Percentiles rank a stretch among this genome's conserved stretches.
Conservation (phyloP, 441 rosid species). For the Syzygium malaccense region DNA sequence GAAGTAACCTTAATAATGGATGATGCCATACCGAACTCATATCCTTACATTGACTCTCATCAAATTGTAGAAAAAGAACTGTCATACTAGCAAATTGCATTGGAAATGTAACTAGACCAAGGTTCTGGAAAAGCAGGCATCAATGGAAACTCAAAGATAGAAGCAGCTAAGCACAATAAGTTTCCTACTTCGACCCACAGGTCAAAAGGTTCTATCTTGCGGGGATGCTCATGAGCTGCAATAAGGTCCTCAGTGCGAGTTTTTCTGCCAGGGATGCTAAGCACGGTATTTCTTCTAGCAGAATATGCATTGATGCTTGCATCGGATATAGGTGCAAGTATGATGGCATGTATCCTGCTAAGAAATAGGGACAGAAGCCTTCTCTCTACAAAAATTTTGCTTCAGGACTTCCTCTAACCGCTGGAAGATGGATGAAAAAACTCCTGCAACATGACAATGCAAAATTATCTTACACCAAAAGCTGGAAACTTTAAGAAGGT, state of each 20-base stretch:
- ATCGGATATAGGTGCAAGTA: neutral
- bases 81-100: neutral
- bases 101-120: neutral
- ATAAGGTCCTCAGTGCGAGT: neutral
- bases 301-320: neutral
- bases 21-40: neutral
- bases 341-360: neutral
- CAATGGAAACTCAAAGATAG: neutral
- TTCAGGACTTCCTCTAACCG: constrained; percentile 45
- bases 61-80: neutral
- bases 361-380: neutral
- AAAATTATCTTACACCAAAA: neutral
- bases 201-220: neutral
- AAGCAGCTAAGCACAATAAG: neutral
- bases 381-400: constrained; percentile 38
- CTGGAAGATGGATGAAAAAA: constrained; percentile 41
- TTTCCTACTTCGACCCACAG: neutral
- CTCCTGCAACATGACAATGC: constrained; percentile 33
- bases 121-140: neutral
- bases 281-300: neutral
- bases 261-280: neutral
- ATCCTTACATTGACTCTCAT: neutral
- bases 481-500: neutral
- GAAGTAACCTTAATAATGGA: neutral
- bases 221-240: neutral